Conservation (phyloP, 331 rosid species). For the Phaseolus coccineus region DNA sequence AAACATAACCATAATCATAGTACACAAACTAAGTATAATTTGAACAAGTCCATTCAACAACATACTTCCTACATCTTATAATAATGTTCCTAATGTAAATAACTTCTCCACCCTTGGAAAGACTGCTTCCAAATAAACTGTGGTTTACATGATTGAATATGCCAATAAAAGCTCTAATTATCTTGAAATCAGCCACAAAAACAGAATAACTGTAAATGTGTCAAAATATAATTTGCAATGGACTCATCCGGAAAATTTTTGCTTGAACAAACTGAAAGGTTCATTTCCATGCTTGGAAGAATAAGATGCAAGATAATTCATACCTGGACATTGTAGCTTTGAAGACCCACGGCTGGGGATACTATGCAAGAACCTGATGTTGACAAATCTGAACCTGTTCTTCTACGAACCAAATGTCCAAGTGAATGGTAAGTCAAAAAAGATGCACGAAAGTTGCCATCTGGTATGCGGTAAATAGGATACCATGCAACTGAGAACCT, state of each 20-base stretch:
- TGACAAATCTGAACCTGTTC: constrained; percentile 45
- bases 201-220: not conserved
- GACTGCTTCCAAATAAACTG: not conserved
- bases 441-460: constrained; percentile 79
- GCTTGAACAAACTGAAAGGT: not conserved
- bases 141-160: constrained; percentile 12
- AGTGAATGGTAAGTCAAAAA: constrained; percentile 92
- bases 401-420: constrained; percentile 70
- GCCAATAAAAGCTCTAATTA: not conserved
- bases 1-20: not conserved
- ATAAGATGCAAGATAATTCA: constrained; percentile 26
- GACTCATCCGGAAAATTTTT: not conserved
- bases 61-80: not conserved
- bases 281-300: constrained; percentile 17
- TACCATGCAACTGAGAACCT: constrained; percentile 98
- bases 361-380: constrained; percentile 55
- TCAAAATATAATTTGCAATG: not conserved
- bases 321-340: constrained; percentile 88
- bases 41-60: not conserved
- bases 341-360: constrained; percentile 89
- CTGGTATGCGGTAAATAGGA: constrained; percentile 91
- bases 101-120: not conserved
- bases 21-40: not conserved
- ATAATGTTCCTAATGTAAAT: not conserved
- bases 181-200: constrained; percentile 18